Conservation (phyloP, 805 yeast species). For the Candida ipomoeae region DNA sequence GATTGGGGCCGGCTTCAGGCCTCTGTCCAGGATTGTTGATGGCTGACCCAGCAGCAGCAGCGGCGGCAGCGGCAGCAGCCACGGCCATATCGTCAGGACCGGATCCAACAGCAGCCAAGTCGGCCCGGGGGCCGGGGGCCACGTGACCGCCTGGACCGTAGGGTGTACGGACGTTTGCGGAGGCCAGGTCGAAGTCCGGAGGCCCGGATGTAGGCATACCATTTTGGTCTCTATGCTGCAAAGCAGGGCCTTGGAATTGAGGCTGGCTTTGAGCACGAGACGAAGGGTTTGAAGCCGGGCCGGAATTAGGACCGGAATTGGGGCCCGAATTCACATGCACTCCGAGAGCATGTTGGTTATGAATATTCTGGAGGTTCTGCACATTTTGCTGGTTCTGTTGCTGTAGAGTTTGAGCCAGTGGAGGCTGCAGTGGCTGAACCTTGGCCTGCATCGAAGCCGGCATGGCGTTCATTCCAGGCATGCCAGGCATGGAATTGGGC, state of each 20-base stretch:
- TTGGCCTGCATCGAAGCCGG: constrained; percentile 6
- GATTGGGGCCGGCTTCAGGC: neutral
- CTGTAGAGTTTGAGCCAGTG: constrained; percentile 5
- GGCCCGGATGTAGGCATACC: neutral
- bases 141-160: neutral
- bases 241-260: neutral
- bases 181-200: neutral
- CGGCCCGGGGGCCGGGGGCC: neutral
- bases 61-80: constrained; percentile 2
- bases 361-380: constrained; percentile 2
- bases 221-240: neutral
- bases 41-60: neutral
- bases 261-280: neutral
- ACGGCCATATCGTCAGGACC: constrained; percentile 4
- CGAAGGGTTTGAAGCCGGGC: neutral
- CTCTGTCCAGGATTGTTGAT: neutral
- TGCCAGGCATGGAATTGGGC: too few species aligned
- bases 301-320: neutral
- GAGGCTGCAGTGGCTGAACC: constrained; percentile 5
- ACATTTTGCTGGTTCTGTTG: constrained; percentile 7
- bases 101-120: neutral
- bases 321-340: neutral
- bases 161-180: neutral
- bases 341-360: neutral
- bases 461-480: too few species aligned